These are phyloP conservation scores for Tranzscheliella williamsii DNA, from an alignment of 1,284 basidiomycete species.

Conservation along the genomic window DNA sequence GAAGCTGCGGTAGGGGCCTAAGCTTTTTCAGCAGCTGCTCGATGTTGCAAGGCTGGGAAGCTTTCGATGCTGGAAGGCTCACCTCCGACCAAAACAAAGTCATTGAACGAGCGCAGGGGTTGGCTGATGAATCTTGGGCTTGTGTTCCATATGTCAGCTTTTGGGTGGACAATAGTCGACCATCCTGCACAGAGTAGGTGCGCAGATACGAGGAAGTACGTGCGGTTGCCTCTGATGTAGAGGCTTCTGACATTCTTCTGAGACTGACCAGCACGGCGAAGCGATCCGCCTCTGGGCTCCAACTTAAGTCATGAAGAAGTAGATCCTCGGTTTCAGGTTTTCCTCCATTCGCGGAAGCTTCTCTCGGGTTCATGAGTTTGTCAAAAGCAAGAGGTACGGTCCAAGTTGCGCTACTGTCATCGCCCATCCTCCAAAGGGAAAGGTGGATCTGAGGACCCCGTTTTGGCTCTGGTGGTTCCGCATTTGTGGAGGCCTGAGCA, in stretches of 20 bases:
- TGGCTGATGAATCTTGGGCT: no score
- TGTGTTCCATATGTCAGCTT: no score
- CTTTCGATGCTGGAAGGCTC: slow-evolving; percentile 1
- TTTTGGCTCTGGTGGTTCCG: slow-evolving; percentile 20
- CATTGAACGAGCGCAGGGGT: background rate
- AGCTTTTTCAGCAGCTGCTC: slow-evolving; percentile 16
- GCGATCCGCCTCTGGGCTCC: slow-evolving; percentile 34
- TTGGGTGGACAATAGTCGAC: slow-evolving; percentile 24
- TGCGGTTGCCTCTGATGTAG: slow-evolving; percentile 8
- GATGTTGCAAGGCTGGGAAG: slow-evolving; percentile 5
- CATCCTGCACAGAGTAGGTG: slow-evolving; percentile 37
- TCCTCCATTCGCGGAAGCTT: background rate
- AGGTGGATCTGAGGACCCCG: slow-evolving; percentile 33
- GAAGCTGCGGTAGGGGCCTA: slow-evolving; percentile 13
- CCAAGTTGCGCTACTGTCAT: slow-evolving; percentile 29
- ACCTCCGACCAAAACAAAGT: slow-evolving; percentile 11
- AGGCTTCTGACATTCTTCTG: slow-evolving; percentile 2
- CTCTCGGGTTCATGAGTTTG: slow-evolving; percentile 15
- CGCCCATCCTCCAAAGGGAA: slow-evolving; percentile 33
- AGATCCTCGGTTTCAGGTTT: slow-evolving; percentile 33
- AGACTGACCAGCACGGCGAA: slow-evolving; percentile 23
- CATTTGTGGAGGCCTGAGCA: slow-evolving; percentile 1
- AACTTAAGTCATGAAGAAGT: slow-evolving; percentile 25
- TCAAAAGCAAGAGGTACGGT: slow-evolving; percentile 17
- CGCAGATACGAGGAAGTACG: slow-evolving; percentile 11